A percentile compares a stretch with the other conserved stretches of the same genome.
Conservation (phyloP, 108 stramenopile species). For the Mediolabrus comicus region DNA sequence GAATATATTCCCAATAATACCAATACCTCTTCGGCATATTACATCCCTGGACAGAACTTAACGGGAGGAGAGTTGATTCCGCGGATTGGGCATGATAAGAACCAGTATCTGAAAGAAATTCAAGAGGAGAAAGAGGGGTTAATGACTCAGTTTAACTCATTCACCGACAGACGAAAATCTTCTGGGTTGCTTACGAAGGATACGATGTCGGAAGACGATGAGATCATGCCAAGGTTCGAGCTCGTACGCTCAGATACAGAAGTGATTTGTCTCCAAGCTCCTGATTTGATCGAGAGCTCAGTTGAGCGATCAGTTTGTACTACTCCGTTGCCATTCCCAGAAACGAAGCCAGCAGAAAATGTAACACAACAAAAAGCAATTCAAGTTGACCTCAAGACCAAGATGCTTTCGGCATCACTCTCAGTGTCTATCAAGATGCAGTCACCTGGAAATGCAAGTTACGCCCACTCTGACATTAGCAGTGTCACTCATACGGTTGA, state of each 20-base stretch:
- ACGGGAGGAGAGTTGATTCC: neutral
- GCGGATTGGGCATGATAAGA: neutral
- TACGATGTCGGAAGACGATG: neutral
- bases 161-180: neutral
- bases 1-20: conserved; percentile 4
- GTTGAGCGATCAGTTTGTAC: neutral
- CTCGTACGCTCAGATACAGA: conserved; percentile 1
- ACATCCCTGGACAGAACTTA: conserved; percentile 1
- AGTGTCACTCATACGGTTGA: neutral
- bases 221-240: conserved; percentile 11
- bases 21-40: neutral
- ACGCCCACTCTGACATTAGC: neutral
- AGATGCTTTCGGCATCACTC: neutral
- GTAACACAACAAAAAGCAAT: neutral
- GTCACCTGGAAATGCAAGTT: neutral
- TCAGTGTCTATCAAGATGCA: neutral
- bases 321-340: neutral
- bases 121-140: neutral
- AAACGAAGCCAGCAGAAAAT: neutral
- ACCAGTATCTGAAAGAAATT: neutral
- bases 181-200: neutral
- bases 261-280: conserved; percentile 4
- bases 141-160: neutral
- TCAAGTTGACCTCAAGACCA: neutral
- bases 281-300: neutral